phyloP scores from a whole-genome alignment of 2,329 filamentous ascomycete genomes.

The Orbilia ellipsospora region DNA sequence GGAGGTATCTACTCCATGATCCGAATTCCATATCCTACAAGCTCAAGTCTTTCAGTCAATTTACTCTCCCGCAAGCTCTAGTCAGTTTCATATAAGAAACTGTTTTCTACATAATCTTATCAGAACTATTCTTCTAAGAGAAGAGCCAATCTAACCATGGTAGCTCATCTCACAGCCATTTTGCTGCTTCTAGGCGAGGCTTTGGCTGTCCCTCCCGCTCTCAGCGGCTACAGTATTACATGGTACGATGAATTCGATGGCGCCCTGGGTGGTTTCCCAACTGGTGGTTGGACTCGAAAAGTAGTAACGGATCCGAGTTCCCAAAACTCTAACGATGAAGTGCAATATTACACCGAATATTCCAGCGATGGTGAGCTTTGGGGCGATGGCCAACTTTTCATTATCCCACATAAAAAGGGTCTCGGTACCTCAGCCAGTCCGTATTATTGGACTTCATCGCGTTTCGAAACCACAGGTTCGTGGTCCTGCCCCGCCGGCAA shows the following conservation, averaged over 20 bases:
- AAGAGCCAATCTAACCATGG: no score
- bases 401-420: constrained; percentile 60
- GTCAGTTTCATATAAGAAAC: no score
- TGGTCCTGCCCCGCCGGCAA: constrained; percentile 61
- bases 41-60: no score
- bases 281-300: constrained; percentile 19
- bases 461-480: constrained; percentile 63
- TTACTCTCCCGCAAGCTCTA: no score
- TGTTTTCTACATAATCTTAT: no score
- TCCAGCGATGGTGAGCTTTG: constrained; percentile 66
- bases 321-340: constrained; percentile 66
- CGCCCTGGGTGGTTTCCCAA: not conserved
- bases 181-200: constrained; percentile 19
- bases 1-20: no score
- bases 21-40: no score
- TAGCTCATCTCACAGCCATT: constrained; percentile 11
- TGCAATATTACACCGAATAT: constrained; percentile 65
- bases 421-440: constrained; percentile 34
- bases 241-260: constrained; percentile 61
- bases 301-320: not conserved
- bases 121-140: no score
- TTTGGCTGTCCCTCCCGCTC: constrained; percentile 23
- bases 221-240: constrained; percentile 51
- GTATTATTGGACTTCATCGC: constrained; percentile 64
- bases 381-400: constrained; percentile 62